A percentile compares a stretch with the other conserved stretches of the same genome.
phyloP scores from a whole-genome alignment of 2,329 filamentous ascomycete species.

The Colletotrichum sp. region DNA sequence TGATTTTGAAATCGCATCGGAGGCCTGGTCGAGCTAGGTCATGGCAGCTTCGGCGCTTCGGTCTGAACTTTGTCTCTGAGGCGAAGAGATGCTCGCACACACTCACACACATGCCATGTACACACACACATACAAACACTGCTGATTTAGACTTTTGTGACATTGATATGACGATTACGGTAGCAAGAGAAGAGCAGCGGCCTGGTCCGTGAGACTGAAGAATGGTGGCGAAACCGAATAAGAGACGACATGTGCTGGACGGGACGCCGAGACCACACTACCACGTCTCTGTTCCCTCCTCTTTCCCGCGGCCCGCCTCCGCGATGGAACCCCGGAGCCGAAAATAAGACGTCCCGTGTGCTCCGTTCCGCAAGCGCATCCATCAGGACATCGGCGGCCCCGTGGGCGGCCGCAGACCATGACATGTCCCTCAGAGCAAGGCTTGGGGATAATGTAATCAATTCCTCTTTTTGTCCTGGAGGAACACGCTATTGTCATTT shows the following conservation, averaged over 20 bases:
- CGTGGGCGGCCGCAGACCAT: not conserved
- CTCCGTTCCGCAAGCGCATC: not conserved
- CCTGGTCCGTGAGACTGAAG: not conserved
- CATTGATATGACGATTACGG: not conserved
- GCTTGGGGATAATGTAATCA: not conserved
- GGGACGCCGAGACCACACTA: not conserved
- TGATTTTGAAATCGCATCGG: conserved; percentile 8
- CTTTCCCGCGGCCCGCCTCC: not conserved
- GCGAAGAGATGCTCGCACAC: not conserved
- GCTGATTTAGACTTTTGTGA: not conserved
- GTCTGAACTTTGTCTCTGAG: conserved; percentile 15
- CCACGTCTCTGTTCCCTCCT: not conserved
- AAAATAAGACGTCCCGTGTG: not conserved
- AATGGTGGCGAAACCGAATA: conserved; percentile 1
- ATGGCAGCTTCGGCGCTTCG: conserved; percentile 1
- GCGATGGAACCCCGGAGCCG: not conserved
- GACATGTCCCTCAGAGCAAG: not conserved
- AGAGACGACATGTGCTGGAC: conserved; percentile 6
- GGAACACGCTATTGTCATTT: not conserved
- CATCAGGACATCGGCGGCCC: not conserved
- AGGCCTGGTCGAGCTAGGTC: not conserved
- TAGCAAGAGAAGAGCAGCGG: not conserved
- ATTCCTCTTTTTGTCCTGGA: not conserved
- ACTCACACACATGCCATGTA: not conserved
- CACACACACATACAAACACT: not conserved